Evolutionary conservation across 2,329 filamentous ascomycete species (phyloP), one percentile per base, ranked within the genome.

Genomic region (Paecilomyces sp.): DNA sequence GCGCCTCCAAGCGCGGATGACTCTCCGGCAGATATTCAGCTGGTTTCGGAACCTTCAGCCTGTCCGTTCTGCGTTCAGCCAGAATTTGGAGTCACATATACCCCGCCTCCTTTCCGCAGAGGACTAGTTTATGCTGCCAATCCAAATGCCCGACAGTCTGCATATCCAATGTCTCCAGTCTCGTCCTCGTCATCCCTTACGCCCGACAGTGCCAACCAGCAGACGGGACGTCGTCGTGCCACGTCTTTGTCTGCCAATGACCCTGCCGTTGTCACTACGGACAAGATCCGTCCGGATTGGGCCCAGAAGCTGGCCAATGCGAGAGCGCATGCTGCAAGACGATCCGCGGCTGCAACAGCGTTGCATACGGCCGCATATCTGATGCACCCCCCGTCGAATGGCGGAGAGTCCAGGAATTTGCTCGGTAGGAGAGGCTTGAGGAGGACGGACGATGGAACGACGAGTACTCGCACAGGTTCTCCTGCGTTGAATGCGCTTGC

Each of bases 1-100:
- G 68, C 72, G 6, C 57, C 65, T 15, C 63, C 65, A 25, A 58
- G 66, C 3, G 67, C 71, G 50, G 71, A 75, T 56, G 69, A 68
- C 30, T 70, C 74, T 51, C 66, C 74, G 54, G 64, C 75, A 58
- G 70, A 76, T 28, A 76, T 79, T 2, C 83, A 89, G 71, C 81
- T 99, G 15, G 88, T 96, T 0, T 97, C 92, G 6, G 93, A 97
- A 70, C 90, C 94, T 2, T 91, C 94, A 0, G 86, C 88, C 25
- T 99, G 94, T 71, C 94, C 94, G 0, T 99, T 97, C 74, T 99
- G 94, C 74, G 91, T 94, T 56, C 91, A 94, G 66, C 87, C 91
- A 1, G 93, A 99, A 65, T 97, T 97, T 71, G 94, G 94, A 54
- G 89, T 99, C n/a, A 96, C 91, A 0, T 99, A 97, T 73, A 87